Percentiles rank a stretch among this genome's conserved stretches.
Evolutionary conservation across 202 grass and related monocot genomes (phyloP).

Genomic region (Alloteropsis angusta): DNA sequence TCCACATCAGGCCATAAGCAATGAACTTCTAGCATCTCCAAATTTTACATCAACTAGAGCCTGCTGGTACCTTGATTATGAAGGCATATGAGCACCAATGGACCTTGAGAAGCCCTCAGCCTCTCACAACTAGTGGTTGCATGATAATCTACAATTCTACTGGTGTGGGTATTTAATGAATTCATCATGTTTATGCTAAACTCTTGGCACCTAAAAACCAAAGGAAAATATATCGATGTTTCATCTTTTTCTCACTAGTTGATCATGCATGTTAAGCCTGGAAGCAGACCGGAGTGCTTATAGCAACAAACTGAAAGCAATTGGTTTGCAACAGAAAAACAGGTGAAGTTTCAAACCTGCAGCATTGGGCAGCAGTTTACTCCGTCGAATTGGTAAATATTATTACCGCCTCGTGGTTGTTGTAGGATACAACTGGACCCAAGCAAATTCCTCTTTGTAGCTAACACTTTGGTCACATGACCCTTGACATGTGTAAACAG

Average conservation of each 20-base stretch:
- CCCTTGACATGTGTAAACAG: constrained; percentile 60
- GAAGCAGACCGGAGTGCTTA: neutral
- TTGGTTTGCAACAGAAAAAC: neutral
- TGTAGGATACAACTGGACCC: constrained; percentile 80
- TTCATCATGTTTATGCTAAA: neutral
- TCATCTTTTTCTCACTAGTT: neutral
- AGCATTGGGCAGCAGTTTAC: neutral
- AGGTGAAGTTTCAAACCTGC: constrained; percentile 27
- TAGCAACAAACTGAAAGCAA: neutral
- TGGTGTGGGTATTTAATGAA: neutral
- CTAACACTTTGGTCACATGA: constrained; percentile 61
- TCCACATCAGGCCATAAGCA: neutral
- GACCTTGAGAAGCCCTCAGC: neutral
- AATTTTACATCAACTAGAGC: neutral
- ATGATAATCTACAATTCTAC: neutral
- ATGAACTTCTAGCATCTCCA: neutral
- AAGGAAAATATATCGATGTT: too few species aligned
- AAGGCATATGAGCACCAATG: neutral
- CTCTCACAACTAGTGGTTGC: neutral
- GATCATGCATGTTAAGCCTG: neutral
- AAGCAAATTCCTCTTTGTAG: constrained; percentile 90
- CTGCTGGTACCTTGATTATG: neutral
- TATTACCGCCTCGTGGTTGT: constrained; percentile 5
- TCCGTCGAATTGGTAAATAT: neutral
- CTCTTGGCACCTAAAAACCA: neutral